Percentiles rank a stretch among this genome's conserved stretches.
Conservation (phyloP, 208 protist genomes). For the Endotrypanum monterogeii region DNA sequence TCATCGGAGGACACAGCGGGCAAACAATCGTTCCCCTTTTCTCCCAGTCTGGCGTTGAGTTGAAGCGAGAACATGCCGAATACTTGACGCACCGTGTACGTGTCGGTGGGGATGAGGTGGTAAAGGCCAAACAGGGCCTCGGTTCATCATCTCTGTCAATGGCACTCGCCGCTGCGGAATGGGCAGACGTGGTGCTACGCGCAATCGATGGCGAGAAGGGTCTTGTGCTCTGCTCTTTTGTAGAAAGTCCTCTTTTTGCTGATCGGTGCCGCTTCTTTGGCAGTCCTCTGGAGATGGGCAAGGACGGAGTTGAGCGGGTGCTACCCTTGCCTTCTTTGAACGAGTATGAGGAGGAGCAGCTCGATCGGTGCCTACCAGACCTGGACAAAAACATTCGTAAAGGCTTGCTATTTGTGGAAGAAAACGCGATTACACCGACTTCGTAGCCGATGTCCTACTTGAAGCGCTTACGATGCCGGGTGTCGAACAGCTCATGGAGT, state of each 20-base stretch:
- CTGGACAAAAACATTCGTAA: slow-evolving; percentile 88
- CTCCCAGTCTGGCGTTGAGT: slow-evolving; percentile 56
- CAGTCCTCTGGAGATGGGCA: slow-evolving; percentile 78
- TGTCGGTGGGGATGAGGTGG: slow-evolving; percentile 69
- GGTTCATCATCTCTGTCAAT: slow-evolving; percentile 80
- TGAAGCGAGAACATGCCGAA: slow-evolving; percentile 52
- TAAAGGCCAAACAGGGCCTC: slow-evolving; percentile 71
- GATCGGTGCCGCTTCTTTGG: slow-evolving; percentile 69
- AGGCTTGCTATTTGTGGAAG: slow-evolving; percentile 62
- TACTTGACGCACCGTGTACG: slow-evolving; percentile 73
- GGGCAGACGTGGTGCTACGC: slow-evolving; percentile 60
- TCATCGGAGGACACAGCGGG: slow-evolving; percentile 94
- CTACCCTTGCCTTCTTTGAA: slow-evolving; percentile 59
- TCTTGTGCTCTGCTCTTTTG: slow-evolving; percentile 56
- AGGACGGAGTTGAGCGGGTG: slow-evolving; percentile 61
- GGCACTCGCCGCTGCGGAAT: slow-evolving; percentile 63
- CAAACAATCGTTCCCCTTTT: slow-evolving; percentile 94
- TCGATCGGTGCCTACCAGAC: slow-evolving; percentile 84
- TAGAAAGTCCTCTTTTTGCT: slow-evolving; percentile 60
- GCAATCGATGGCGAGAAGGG: slow-evolving; percentile 64
- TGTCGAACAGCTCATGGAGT: not conserved
- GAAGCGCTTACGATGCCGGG: not conserved
- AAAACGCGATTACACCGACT: slow-evolving; percentile 1
- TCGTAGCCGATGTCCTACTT: not conserved
- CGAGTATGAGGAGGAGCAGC: slow-evolving; percentile 60